Evolutionary conservation across 306 rosid species (phyloP).

Genomic region (Ochetophila trinervis): DNA sequence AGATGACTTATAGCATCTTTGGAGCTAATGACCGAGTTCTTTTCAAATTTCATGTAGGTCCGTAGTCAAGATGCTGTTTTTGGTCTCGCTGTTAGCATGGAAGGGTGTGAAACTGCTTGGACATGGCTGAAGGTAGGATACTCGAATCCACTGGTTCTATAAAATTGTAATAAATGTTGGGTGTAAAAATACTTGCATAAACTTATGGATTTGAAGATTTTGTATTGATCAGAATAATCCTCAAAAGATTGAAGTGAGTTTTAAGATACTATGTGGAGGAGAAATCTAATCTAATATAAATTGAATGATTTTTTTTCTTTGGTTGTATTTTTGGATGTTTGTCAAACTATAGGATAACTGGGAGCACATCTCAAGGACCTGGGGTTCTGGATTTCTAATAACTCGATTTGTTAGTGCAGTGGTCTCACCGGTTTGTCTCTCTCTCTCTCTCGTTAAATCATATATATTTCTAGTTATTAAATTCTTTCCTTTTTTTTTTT

Average conservation of each 20-base stretch:
- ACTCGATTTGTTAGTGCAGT: conserved; percentile 60
- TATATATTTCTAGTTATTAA: conserved; percentile 1
- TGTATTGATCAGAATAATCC: too few species aligned
- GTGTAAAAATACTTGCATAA: background rate
- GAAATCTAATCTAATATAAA: too few species aligned
- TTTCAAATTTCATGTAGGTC: conserved; percentile 41
- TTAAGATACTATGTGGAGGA: too few species aligned
- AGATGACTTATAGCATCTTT: conserved; percentile 12
- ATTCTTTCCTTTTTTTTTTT: background rate
- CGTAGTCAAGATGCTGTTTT: conserved; percentile 80
- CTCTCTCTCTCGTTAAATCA: conserved; percentile 8
- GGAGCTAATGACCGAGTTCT: conserved; percentile 26
- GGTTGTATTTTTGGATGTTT: background rate
- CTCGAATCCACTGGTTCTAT: conserved; percentile 9
- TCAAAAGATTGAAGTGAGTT: too few species aligned
- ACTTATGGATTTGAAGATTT: too few species aligned
- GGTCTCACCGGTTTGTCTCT: conserved; percentile 78
- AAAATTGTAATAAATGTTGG: background rate
- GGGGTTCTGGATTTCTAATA: conserved; percentile 74
- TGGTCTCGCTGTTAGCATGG: conserved; percentile 53
- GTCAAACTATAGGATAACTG: conserved; percentile 54
- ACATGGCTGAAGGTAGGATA: conserved; percentile 70
- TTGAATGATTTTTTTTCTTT: background rate
- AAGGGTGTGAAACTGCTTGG: conserved; percentile 91
- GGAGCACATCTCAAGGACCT: conserved; percentile 56